Evolutionary conservation across 179 eudicot species (phyloP), one percentile per base, ranked within the genome.

Genomic region (Drosera spatulata): DNA sequence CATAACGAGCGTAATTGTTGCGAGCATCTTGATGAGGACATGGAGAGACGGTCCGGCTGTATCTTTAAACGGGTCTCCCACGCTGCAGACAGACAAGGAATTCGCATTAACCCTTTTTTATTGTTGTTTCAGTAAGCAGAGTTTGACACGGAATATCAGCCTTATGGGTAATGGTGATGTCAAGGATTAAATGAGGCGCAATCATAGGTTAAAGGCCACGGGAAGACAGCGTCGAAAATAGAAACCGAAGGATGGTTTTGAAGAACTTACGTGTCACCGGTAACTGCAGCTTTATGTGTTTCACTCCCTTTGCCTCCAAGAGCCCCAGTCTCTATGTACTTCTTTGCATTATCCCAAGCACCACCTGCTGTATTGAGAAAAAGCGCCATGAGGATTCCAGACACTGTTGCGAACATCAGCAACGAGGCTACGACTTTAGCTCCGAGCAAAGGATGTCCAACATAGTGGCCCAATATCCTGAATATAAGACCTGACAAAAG

Each of bases 321-420:
- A 75, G 95, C 99, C 40, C 99, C 99, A 7, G 99, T 93, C 66
- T 93, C 99, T 40, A 93, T 93, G 64, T 89, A 93, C 69, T 93
- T 93, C 85, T 93, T 93, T 41, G 99, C 99, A 65, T 93, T 93
- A 72, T 93, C 99, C 99, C 99, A 93, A 50, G 99, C 99, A 67
- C 99, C 99, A 58, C 99, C 99, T 53, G 97, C 82, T 37, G 99
- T 93, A 68, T 93, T 93, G 58, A 93, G 79, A 85, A 93, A 93
- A 70, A 93, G 99, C 57, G 99, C 99, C 99, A 93, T 93, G 10
- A 93, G 87, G 66, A 93, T 93, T 39, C 99, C 99, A 55, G 99
- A 74, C 69, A 93, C 99, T 12, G 99, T 93, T 60, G 97, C 95
- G 76, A 93, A 93, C 99, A 90, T 93, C 70, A 93, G 76, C 81